Base-by-base conservation (phyloP, 768 basidiomycete species). In the Tulasnella sp. region DNA sequence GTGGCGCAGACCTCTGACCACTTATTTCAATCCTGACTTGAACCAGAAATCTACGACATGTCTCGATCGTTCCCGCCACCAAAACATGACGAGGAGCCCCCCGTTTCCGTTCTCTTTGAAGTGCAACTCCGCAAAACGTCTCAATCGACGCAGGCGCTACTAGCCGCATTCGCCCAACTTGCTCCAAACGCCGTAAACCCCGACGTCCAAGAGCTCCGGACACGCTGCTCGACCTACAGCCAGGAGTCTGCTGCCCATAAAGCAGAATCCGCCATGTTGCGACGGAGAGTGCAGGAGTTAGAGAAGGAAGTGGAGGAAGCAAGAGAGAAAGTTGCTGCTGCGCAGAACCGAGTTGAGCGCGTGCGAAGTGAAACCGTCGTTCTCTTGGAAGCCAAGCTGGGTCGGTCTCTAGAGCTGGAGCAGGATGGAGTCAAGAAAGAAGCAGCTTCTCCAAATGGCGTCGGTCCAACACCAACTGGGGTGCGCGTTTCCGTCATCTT, bases 301-400 rank as follows among this genome's bases (percentile, higher is more conserved):
- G 86, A 90, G 81, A 83, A 85, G 38, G 87, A 89, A 81, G 88
- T 86, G 77, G 87, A 89, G 39, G 85, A 84, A 81, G 89, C 88
- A 81, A 87, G 87, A 79, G 85, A 87, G 48, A 87, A 89, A 31
- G 89, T 94, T 40, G 83, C 88, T 21, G 85, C 85, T 8, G 88
- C 90, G 1, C 91, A 94, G 84, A 90, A 86, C 79, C 91, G 91
- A 34, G 85, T 89, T 56, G 93, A 93, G 80, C 88, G 93, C 77
- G 82, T 89, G 38, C 88, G 86, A 80, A 92, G 92, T 81, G 85
- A 85, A 71, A 88, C 89, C 0, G 88, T 92, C 18, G 84, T 84
- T 48, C 86, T 87, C n/a, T 84, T 89, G 81, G 88, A 89, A 82
- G 83, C 85, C 34, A 79, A 79, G 56, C n/a, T 72, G 3, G 78